phyloP scores from a whole-genome alignment of 164 flowering plant genomes.

The Dillenia turbinata region DNA sequence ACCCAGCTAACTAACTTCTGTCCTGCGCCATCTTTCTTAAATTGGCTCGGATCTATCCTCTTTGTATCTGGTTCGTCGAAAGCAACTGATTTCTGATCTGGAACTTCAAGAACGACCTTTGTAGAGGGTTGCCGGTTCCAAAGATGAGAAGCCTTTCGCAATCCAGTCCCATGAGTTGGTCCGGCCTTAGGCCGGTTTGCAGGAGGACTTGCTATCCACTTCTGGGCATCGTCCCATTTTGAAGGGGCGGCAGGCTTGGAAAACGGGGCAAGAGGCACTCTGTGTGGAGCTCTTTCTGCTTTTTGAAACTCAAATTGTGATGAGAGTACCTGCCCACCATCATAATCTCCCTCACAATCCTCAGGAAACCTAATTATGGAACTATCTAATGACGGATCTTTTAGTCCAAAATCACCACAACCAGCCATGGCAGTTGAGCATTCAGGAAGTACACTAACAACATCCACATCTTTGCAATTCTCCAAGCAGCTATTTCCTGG shows the following conservation, averaged over 20 bases:
- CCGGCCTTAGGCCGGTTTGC: slow-evolving; percentile 42
- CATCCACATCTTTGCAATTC: slow-evolving; percentile 71
- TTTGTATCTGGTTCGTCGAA: slow-evolving; percentile 75
- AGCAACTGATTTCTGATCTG: slow-evolving; percentile 41
- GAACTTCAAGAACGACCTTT: slow-evolving; percentile 64
- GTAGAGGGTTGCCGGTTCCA: slow-evolving; percentile 44
- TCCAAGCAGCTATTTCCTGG: slow-evolving; percentile 38
- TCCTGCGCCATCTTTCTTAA: slow-evolving; percentile 33
- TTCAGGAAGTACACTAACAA: slow-evolving; percentile 51
- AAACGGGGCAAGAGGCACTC: slow-evolving; percentile 51
- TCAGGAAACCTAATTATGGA: slow-evolving; percentile 44
- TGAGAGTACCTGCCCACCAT: slow-evolving; percentile 32
- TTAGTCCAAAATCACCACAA: slow-evolving; percentile 29
- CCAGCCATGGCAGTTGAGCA: slow-evolving; percentile 34
- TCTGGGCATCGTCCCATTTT: slow-evolving; percentile 96
- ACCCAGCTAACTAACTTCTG: slow-evolving; percentile 53
- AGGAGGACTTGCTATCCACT: slow-evolving; percentile 92
- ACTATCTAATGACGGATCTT: slow-evolving; percentile 29
- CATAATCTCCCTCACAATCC: slow-evolving; percentile 40
- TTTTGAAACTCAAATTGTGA: slow-evolving; percentile 74
- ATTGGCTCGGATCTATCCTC: slow-evolving; percentile 49
- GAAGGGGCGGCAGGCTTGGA: slow-evolving; percentile 79
- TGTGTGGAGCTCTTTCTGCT: slow-evolving; percentile 53
- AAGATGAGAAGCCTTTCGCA: slow-evolving; percentile 31
- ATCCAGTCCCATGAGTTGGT: slow-evolving; percentile 30